Base-by-base conservation (phyloP, 148 eudicot genomes). In the Tetragonia tetragonoides region DNA sequence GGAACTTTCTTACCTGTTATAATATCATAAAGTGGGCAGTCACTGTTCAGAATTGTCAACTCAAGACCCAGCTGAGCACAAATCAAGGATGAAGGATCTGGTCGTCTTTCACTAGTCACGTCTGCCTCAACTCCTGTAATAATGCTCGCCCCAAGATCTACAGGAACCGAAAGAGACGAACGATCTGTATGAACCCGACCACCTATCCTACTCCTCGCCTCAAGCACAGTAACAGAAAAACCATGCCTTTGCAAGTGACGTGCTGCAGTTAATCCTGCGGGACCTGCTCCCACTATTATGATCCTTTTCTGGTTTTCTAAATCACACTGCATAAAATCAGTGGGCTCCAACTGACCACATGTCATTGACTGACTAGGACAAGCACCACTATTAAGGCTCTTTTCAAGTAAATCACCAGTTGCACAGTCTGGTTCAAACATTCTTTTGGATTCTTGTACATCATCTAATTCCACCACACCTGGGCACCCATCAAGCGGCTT, bases 101-200 rank as follows among this genome's bases (percentile, higher is more conserved):
- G 91, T 72, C 99, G 89, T 73, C 99, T 91, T 83, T 89, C 97
- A 82, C 95, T 85, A 64, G 90, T 88, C 75, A 91, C 93, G 85
- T 96, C 99, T 69, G 98, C 98, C 84, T 96, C 99, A 84, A 96
- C 93, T 66, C 99, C 99, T 18, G 99, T 96, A 80, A 96, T 96
- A 77, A 96, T 96, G 83, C 99, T 96, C 72, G 99, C 99, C 72
- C 99, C 99, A 84, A 96, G 99, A 83, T 96, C 99, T 75, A 96
- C 99, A 46, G 99, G 98, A 85, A 96, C 99, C 18, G 97, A 93
- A 68, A 93, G 94, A 78, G 99, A 96, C 54, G 92, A 88, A 23
- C 75, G 89, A 65, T 96, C 98, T 7, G 99, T 96, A 80, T 87
- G 87, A 74, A 96, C 95, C 23, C 99, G 98, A 51, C 99, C 99